Percentiles rank a stretch among this genome's conserved stretches.
phyloP scores from a whole-genome alignment of 1,139 yeast species.

The Yamadazyma pseudoaaseri region DNA sequence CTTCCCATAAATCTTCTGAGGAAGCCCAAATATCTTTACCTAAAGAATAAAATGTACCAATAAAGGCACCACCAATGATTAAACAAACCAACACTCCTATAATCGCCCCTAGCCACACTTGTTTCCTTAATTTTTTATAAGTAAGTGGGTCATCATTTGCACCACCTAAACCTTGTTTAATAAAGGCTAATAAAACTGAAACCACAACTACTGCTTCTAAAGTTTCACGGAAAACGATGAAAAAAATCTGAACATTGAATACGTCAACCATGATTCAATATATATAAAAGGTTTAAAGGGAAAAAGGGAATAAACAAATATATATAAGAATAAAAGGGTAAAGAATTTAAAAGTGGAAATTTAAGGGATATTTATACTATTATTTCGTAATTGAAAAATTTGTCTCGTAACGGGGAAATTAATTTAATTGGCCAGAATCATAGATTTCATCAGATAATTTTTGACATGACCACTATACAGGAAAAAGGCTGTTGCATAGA shows the following conservation, averaged over 20 bases:
- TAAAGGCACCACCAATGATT: constrained; percentile 78
- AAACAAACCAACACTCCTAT: constrained; percentile 74
- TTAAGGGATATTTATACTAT: constrained; percentile 1
- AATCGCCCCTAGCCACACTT: constrained; percentile 78
- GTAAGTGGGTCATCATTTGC: constrained; percentile 46
- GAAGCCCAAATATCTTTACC: constrained; percentile 81
- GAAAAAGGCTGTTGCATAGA: no score
- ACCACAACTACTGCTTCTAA: constrained; percentile 88
- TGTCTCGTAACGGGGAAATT: no score
- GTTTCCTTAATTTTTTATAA: constrained; percentile 62
- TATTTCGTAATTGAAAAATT: no score
- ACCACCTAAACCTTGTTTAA: constrained; percentile 77
- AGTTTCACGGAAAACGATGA: constrained; percentile 86
- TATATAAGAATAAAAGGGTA: constrained; percentile 11
- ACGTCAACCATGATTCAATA: constrained; percentile 25
- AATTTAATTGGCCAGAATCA: not conserved
- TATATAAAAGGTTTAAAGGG: constrained; percentile 2
- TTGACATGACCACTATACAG: constrained; percentile 1
- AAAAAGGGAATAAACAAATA: constrained; percentile 1
- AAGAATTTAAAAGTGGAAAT: constrained; percentile 4
- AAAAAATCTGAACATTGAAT: constrained; percentile 64
- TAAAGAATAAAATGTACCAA: constrained; percentile 76
- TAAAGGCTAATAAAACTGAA: constrained; percentile 84
- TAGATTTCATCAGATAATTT: constrained; percentile 4
- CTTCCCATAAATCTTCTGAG: constrained; percentile 94